These are phyloP conservation scores for Diaporthe nobilis DNA, from an alignment of 2,329 filamentous ascomycete genomes.

Conservation along the genomic window DNA sequence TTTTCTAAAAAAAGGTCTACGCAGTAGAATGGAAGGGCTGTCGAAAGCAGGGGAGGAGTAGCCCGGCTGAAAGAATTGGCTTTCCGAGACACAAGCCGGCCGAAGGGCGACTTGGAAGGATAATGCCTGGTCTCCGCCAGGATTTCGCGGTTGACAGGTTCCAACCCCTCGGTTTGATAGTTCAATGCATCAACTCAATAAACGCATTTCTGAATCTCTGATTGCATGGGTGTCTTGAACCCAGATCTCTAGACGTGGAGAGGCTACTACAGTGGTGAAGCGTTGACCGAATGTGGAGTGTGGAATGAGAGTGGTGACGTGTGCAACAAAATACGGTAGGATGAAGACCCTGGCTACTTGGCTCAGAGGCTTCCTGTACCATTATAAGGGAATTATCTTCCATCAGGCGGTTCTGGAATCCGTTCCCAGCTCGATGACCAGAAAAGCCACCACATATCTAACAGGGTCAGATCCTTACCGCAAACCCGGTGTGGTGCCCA, in stretches of 20 bases:
- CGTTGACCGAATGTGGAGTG: neutral
- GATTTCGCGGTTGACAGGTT: neutral
- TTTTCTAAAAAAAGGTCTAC: neutral
- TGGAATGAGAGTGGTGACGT: neutral
- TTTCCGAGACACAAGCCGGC: neutral
- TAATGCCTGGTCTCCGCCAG: neutral
- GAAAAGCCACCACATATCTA: neutral
- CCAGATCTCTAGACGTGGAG: neutral
- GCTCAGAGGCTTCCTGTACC: neutral
- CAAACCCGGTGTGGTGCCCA: neutral
- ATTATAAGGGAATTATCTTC: neutral
- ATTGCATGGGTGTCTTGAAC: neutral
- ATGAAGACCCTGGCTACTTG: neutral
- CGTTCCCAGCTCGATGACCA: neutral
- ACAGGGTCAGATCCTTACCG: neutral
- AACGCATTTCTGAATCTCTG: neutral
- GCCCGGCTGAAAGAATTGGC: neutral
- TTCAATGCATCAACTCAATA: neutral
- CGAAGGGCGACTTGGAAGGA: neutral
- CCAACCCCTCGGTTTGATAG: neutral
- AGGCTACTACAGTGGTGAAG: neutral
- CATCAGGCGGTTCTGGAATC: neutral
- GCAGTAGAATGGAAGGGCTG: neutral
- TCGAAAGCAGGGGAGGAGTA: neutral
- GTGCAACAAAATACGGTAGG: neutral